A percentile compares a stretch with the other conserved stretches of the same genome.
These are phyloP conservation scores for Stemphylium lycopersici DNA, from an alignment of 2,329 filamentous ascomycete species.

Conservation along the genomic window DNA sequence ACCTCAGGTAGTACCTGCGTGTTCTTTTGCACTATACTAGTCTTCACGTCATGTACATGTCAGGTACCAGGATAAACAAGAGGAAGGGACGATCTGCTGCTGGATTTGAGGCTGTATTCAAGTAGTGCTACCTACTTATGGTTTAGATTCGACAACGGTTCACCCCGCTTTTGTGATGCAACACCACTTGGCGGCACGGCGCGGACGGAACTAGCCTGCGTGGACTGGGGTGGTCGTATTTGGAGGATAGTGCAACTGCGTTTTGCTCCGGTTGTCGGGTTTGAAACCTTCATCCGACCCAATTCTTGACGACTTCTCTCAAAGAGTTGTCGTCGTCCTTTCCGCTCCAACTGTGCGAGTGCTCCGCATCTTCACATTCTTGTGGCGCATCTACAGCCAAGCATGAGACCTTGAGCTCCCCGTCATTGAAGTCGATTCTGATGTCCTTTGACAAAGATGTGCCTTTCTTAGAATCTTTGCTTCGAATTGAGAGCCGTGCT, in stretches of 20 bases:
- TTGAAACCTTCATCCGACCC: constrained; percentile 19
- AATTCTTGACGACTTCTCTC: constrained; percentile 34
- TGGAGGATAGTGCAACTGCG: neutral
- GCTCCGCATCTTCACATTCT: constrained; percentile 15
- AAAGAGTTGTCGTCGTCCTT: constrained; percentile 17
- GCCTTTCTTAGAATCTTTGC: constrained; percentile 29
- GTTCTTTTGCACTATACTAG: constrained; percentile 1
- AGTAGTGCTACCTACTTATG: constrained; percentile 4
- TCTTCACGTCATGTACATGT: constrained; percentile 36
- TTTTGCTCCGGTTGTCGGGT: neutral
- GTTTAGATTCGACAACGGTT: neutral
- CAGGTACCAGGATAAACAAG: constrained; percentile 17
- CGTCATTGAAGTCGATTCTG: constrained; percentile 26
- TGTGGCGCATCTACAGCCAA: constrained; percentile 7
- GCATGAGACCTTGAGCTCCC: constrained; percentile 21
- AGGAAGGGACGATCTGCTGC: constrained; percentile 7
- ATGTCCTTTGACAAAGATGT: constrained; percentile 27
- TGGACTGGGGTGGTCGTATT: neutral
- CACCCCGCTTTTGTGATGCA: constrained; percentile 13
- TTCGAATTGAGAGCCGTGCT: constrained; percentile 30
- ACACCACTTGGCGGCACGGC: constrained; percentile 1
- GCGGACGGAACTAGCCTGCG: neutral
- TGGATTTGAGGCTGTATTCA: constrained; percentile 4
- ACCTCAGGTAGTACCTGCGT: constrained; percentile 13
- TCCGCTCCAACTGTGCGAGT: constrained; percentile 36